These are phyloP conservation scores for Neocucurbitaria cava DNA, from an alignment of 2,329 filamentous ascomycete species.

Conservation along the genomic window DNA sequence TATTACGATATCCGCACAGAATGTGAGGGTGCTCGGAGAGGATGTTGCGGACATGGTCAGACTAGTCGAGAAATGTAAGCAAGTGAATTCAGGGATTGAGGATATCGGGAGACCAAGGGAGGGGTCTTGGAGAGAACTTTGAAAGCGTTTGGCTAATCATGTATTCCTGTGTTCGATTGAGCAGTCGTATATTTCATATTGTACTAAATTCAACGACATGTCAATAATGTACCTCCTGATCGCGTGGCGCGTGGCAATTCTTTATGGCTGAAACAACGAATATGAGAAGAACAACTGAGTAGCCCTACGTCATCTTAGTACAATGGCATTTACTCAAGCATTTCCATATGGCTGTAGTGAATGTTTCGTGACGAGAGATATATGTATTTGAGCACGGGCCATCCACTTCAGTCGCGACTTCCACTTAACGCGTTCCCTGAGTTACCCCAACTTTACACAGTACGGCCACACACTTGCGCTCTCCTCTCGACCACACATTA, in stretches of 20 bases:
- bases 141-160: neutral
- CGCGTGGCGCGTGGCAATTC: no score
- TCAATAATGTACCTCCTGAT: no score
- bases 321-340: no score
- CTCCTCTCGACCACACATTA: constrained; percentile 1
- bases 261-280: no score
- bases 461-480: constrained; percentile 9
- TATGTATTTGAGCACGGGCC: constrained; percentile 7
- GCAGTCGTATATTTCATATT: no score
- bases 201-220: no score
- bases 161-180: neutral
- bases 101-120: neutral
- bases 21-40: constrained; percentile 21
- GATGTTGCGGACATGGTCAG: constrained; percentile 27
- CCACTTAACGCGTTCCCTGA: constrained; percentile 25
- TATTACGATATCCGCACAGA: constrained; percentile 19
- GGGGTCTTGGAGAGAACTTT: constrained; percentile 3
- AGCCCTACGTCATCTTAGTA: no score
- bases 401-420: constrained; percentile 22
- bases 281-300: no score
- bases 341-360: no score
- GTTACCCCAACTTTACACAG: constrained; percentile 9
- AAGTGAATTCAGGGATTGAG: neutral
- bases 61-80: constrained; percentile 12
- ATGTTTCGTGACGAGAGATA: no score